A percentile compares a stretch with the other conserved stretches of the same genome.
phyloP scores from a whole-genome alignment of 179 eudicot species.

The Pouteria campechiana region DNA sequence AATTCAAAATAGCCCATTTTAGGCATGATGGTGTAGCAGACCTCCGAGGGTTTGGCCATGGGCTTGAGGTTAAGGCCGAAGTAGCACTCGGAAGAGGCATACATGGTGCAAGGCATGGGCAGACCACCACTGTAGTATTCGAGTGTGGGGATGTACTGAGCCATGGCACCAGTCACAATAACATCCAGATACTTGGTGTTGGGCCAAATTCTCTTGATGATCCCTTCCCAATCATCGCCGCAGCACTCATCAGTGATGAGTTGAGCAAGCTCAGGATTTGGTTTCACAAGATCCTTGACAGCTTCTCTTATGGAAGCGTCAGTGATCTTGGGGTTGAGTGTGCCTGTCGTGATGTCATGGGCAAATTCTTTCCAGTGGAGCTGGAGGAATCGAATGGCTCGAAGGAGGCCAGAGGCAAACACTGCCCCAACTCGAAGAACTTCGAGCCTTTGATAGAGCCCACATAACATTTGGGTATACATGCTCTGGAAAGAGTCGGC shows the following conservation, averaged over 20 bases:
- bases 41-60: conserved; percentile 46
- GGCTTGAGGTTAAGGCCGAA: conserved; percentile 70
- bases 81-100: conserved; percentile 68
- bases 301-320: conserved; percentile 18
- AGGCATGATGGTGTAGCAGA: conserved; percentile 73
- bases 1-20: conserved; percentile 86
- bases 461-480: conserved; percentile 58
- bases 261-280: conserved; percentile 34
- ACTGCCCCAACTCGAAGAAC: conserved; percentile 57
- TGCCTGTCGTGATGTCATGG: conserved; percentile 33
- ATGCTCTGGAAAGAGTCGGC: conserved; percentile 51
- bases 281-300: conserved; percentile 18
- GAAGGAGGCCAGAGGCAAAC: conserved; percentile 54
- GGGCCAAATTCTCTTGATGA: conserved; percentile 63
- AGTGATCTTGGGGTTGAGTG: conserved; percentile 19
- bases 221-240: conserved; percentile 47
- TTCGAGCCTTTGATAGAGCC: conserved; percentile 28
- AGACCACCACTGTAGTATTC: conserved; percentile 55
- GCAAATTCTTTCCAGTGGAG: conserved; percentile 38
- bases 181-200: conserved; percentile 60
- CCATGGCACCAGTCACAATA: conserved; percentile 72
- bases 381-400: conserved; percentile 64
- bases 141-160: conserved; percentile 57
- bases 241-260: conserved; percentile 17
- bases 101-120: conserved; percentile 59